Conservation (phyloP, 805 yeast genomes). For the Candida silvicultrix region DNA sequence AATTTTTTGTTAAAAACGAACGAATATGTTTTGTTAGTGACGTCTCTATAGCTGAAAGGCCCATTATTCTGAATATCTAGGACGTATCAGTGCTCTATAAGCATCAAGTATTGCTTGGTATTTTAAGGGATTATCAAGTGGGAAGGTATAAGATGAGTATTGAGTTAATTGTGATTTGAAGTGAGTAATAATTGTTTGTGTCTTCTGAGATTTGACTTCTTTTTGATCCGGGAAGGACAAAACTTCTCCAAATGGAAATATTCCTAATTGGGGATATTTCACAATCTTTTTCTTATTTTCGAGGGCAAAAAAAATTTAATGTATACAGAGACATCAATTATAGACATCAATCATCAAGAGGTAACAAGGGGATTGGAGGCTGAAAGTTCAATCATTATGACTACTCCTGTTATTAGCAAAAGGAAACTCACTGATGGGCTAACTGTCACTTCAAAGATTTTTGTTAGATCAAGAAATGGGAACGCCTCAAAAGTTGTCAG, state of each 20-base stretch:
- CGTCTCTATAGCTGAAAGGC: slow-evolving; percentile 29
- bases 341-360: neutral
- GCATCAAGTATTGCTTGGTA: too few relatives aligned
- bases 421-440: slow-evolving; percentile 45
- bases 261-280: neutral
- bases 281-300: neutral
- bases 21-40: slow-evolving; percentile 40
- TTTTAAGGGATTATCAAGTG: too few relatives aligned
- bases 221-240: neutral
- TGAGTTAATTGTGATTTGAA: neutral
- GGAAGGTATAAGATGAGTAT: too few relatives aligned
- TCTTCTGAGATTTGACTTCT: neutral
- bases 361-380: too few relatives aligned
- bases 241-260: too few relatives aligned
- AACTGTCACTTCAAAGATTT: slow-evolving; percentile 80
- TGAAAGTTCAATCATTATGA: neutral
- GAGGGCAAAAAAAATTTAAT: neutral
- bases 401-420: neutral
- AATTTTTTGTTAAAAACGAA: slow-evolving; percentile 31
- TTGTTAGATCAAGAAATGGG: slow-evolving; percentile 86
- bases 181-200: neutral
- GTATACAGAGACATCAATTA: neutral
- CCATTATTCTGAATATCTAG: slow-evolving; percentile 7
- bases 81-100: neutral
- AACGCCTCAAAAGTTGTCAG: slow-evolving; percentile 86